Evolutionary conservation across 495 filamentous ascomycete species (phyloP).

Genomic region (Aspergillus affinis): DNA sequence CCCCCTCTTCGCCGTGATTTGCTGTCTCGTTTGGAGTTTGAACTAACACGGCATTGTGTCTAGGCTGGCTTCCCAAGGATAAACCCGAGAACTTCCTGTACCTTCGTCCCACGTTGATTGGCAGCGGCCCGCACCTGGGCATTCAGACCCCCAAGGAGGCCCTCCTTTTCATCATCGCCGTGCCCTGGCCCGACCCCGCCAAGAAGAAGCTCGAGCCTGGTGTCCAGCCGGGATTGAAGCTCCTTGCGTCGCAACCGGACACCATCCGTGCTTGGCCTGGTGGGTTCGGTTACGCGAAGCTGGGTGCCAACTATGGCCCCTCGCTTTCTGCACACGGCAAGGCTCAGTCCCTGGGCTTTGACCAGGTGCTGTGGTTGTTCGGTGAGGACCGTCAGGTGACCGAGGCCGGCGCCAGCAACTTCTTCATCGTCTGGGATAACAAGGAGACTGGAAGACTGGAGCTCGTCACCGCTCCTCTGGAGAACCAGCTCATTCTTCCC

Average conservation of each 20-base stretch:
- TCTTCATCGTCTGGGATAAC: slow-evolving; percentile 82
- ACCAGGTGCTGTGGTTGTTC: slow-evolving; percentile 93
- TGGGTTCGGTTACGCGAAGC: slow-evolving; percentile 86
- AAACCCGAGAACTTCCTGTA: slow-evolving; percentile 68
- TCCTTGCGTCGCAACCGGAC: slow-evolving; percentile 75
- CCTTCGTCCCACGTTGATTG: slow-evolving; percentile 82
- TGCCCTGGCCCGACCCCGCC: slow-evolving; percentile 65
- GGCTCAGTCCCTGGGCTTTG: slow-evolving; percentile 67
- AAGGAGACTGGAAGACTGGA: slow-evolving; percentile 62
- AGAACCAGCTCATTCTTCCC: slow-evolving; percentile 77
- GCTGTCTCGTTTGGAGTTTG: background rate
- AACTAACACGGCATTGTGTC: slow-evolving; percentile 5
- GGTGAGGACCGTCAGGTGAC: slow-evolving; percentile 73
- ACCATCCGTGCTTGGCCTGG: slow-evolving; percentile 89
- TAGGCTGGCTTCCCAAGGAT: slow-evolving; percentile 75
- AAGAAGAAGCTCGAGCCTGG: slow-evolving; percentile 31
- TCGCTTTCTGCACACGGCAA: slow-evolving; percentile 71
- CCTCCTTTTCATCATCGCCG: slow-evolving; percentile 76
- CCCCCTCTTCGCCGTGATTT: background rate
- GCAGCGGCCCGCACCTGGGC: slow-evolving; percentile 72
- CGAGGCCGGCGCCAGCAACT: slow-evolving; percentile 89
- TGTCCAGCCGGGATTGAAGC: slow-evolving; percentile 58
- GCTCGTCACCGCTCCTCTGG: slow-evolving; percentile 80
- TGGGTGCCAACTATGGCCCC: slow-evolving; percentile 91
- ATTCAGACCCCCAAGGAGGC: slow-evolving; percentile 81